A percentile compares a stretch with the other conserved stretches of the same genome.
These are phyloP conservation scores for Xerocomus brunneocitrinus DNA, from an alignment of 768 basidiomycete species.

Conservation along the genomic window DNA sequence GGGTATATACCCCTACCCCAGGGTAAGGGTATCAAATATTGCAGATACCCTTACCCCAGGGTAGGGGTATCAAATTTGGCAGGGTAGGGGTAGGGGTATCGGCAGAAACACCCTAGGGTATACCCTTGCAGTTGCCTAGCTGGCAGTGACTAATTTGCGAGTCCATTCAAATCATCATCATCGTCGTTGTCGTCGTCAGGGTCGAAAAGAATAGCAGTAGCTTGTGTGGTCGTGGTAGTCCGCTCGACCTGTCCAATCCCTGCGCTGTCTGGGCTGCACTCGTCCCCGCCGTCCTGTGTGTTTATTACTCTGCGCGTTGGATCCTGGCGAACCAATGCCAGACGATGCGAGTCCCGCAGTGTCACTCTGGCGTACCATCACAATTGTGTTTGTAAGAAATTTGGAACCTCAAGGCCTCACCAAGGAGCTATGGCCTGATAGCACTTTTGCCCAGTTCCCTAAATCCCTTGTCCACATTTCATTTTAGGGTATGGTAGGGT, in stretches of 20 bases:
- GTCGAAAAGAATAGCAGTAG: neutral
- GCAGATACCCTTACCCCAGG: no score
- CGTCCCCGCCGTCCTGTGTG: conserved; percentile 39
- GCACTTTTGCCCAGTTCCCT: no score
- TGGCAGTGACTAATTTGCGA: conserved; percentile 65
- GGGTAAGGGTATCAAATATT: no score
- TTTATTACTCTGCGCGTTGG: conserved; percentile 46
- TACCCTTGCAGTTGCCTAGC: no score
- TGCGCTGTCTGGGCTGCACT: conserved; percentile 52
- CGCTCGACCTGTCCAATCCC: conserved; percentile 37
- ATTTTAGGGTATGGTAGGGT: no score
- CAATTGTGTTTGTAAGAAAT: conserved; percentile 39
- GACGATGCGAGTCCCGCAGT: conserved; percentile 10
- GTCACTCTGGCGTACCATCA: conserved; percentile 57
- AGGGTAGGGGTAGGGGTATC: no score
- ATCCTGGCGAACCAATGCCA: conserved; percentile 7
- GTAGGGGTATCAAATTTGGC: no score
- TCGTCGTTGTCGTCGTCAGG: conserved; percentile 9
- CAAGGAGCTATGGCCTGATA: no score
- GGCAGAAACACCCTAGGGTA: no score
- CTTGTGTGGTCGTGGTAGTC: conserved; percentile 12
- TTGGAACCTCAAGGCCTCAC: no score
- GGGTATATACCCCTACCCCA: no score
- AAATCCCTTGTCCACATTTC: no score
- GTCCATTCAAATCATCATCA: conserved; percentile 50